Base-by-base conservation (phyloP, 164 flowering plant species). In the Protea cynaroides region DNA sequence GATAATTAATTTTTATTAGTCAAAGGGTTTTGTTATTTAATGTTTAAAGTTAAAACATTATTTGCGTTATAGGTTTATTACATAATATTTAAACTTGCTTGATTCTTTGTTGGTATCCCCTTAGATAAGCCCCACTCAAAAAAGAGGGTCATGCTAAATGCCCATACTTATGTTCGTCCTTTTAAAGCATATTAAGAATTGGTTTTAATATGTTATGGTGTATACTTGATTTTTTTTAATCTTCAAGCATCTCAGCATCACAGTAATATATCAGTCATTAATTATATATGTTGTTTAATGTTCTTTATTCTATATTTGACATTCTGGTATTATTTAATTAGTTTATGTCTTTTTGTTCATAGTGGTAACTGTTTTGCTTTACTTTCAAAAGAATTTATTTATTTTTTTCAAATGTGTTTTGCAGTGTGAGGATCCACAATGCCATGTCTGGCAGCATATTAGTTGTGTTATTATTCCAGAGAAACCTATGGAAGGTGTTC, bases 391-490 rank as follows among this genome's bases (percentile, higher is more conserved):
- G 17, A 0, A 0, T 49, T 15, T 15, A 19, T 24, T 52, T 50
- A 36, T 34, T 68, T n/a, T 58, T 22, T 29, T 5, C 5, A 29
- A 29, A 29, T 62, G 54, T 55, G 56, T 40, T 57, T 70, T 73
- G 78, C 91, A 95, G 99, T 95, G 99, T 74, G 97, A 90, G 68
- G 97, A 88, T 77, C 72, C 75, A 46, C 76, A 70, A 63, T 95
- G 99, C 69, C 81, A 72, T 55, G 82, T 79, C 58, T 87, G 97
- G 97, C 97, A 95, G 65, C 99, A 95, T 60, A 74, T 86, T 9
- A 56, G 76, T 59, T 95, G 99, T 73, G 98, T 92, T 63, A 73
- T 95, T 58, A 81, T 95, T 65, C 87, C 96, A 25, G 99, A 95
- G 71, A 87, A 90, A 70, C 88, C 90, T 22, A 64, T 68, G 77